phyloP scores from a whole-genome alignment of 2,329 filamentous ascomycete genomes.

The Stagonosporopsis chrysanthemi region DNA sequence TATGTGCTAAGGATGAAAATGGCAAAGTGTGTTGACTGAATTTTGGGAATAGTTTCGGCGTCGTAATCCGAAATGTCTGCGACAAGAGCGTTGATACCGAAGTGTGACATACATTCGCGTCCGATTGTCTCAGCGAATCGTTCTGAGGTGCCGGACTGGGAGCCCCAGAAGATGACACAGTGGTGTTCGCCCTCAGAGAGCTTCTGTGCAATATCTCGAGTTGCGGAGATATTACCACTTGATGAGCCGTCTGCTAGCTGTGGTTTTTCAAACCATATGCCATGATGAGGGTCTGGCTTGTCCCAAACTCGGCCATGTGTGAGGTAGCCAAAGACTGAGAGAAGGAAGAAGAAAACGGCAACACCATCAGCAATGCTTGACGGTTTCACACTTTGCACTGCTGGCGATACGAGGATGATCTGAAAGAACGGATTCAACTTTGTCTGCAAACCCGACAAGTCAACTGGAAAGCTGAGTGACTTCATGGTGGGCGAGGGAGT shows the following conservation, averaged over 20 bases:
- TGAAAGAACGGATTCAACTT: slow-evolving; percentile 25
- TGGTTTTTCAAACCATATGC: slow-evolving; percentile 60
- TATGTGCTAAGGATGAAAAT: slow-evolving; percentile 51
- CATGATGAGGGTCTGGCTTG: slow-evolving; percentile 58
- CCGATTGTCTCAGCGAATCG: slow-evolving; percentile 53
- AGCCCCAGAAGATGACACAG: slow-evolving; percentile 58
- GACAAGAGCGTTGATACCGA: slow-evolving; percentile 51
- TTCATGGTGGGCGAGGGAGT: slow-evolving; percentile 19
- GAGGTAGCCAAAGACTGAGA: slow-evolving; percentile 52
- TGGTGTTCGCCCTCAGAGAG: slow-evolving; percentile 48
- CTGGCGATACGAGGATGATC: slow-evolving; percentile 15
- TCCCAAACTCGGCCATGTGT: slow-evolving; percentile 56
- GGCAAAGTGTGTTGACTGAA: slow-evolving; percentile 37
- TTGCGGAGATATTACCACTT: slow-evolving; percentile 32
- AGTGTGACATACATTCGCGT: slow-evolving; percentile 51
- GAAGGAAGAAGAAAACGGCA: slow-evolving; percentile 47
- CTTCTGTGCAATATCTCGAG: slow-evolving; percentile 57
- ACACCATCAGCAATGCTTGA: slow-evolving; percentile 49
- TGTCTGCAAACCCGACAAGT: slow-evolving; percentile 24
- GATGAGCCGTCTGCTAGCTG: slow-evolving; percentile 50
- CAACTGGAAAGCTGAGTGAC: slow-evolving; percentile 20
- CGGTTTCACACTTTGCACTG: slow-evolving; percentile 35
- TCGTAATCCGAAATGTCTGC: slow-evolving; percentile 60
- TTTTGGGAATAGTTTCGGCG: slow-evolving; percentile 47
- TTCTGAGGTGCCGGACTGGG: slow-evolving; percentile 58